Evolutionary conservation across 768 basidiomycete species (phyloP).

Genomic region (Calocybe gangraenosa): DNA sequence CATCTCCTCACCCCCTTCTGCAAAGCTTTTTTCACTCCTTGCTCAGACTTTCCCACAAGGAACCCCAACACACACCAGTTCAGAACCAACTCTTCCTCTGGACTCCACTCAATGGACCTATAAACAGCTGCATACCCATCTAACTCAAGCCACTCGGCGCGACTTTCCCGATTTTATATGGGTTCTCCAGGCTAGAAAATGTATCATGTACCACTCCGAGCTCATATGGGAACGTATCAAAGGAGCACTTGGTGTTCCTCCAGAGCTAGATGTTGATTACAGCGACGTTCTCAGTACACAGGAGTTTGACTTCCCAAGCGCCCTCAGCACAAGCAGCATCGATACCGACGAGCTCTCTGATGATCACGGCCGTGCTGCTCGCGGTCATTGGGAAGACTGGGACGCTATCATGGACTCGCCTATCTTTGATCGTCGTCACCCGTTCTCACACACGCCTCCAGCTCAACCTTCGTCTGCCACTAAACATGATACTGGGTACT

Average conservation of each 20-base stretch:
- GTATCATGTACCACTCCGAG: constrained; percentile 73
- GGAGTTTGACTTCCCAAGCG: constrained; percentile 17
- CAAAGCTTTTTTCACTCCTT: constrained; percentile 68
- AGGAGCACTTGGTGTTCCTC: constrained; percentile 82
- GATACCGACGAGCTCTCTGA: constrained; percentile 39
- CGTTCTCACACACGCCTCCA: constrained; percentile 3
- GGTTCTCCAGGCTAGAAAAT: constrained; percentile 69
- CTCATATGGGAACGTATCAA: constrained; percentile 92
- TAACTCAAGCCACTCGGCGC: constrained; percentile 60
- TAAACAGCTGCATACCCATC: constrained; percentile 60
- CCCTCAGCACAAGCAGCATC: constrained; percentile 16
- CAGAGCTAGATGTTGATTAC: constrained; percentile 70
- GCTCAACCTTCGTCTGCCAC: constrained; percentile 5
- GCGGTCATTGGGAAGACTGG: constrained; percentile 42
- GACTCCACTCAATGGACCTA: constrained; percentile 74
- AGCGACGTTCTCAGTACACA: constrained; percentile 4
- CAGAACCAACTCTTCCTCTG: constrained; percentile 26
- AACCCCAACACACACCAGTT: constrained; percentile 14
- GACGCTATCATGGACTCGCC: constrained; percentile 44
- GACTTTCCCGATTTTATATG: constrained; percentile 67
- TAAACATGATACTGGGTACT: neutral
- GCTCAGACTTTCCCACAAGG: constrained; percentile 59
- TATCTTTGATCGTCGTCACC: constrained; percentile 19
- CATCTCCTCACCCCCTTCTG: constrained; percentile 60
- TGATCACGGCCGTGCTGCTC: constrained; percentile 33